These are phyloP conservation scores for Byssothecium circinans DNA, from an alignment of 2,329 filamentous ascomycete species.

Conservation along the genomic window DNA sequence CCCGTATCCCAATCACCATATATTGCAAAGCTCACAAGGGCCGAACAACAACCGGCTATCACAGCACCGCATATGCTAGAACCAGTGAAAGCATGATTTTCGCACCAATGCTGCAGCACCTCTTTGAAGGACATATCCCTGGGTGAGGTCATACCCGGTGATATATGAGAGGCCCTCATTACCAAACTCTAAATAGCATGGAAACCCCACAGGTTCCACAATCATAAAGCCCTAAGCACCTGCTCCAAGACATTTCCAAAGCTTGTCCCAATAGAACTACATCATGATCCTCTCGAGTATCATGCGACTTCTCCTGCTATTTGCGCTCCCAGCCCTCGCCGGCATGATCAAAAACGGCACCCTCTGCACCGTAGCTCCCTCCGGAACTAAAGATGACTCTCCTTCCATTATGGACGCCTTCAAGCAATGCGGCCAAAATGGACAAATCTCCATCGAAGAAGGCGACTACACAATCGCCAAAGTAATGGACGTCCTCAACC, in stretches of 20 bases:
- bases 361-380: slow-evolving; percentile 27
- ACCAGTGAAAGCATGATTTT: background rate
- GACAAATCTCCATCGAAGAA: slow-evolving; percentile 24
- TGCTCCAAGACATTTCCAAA: background rate
- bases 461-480: slow-evolving; percentile 32
- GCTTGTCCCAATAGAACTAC: slow-evolving; percentile 1
- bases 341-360: slow-evolving; percentile 28
- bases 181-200: background rate
- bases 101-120: slow-evolving; percentile 1
- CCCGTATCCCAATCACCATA: slow-evolving; percentile 13
- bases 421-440: slow-evolving; percentile 31
- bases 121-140: background rate
- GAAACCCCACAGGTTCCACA: slow-evolving; percentile 12
- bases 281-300: slow-evolving; percentile 14
- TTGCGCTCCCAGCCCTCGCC: slow-evolving; percentile 11
- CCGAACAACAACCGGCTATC: slow-evolving; percentile 16
- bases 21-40: slow-evolving; percentile 5
- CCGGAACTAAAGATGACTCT: slow-evolving; percentile 25
- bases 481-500: slow-evolving; percentile 29
- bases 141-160: background rate
- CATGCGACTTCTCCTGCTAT: slow-evolving; percentile 12
- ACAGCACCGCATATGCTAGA: background rate
- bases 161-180: background rate
- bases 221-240: slow-evolving; percentile 13
- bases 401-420: slow-evolving; percentile 30